Evolutionary conservation across 2,329 filamentous ascomycete species (phyloP), one percentile per base, ranked within the genome.

Genomic region (Fusarium decemcellulare): DNA sequence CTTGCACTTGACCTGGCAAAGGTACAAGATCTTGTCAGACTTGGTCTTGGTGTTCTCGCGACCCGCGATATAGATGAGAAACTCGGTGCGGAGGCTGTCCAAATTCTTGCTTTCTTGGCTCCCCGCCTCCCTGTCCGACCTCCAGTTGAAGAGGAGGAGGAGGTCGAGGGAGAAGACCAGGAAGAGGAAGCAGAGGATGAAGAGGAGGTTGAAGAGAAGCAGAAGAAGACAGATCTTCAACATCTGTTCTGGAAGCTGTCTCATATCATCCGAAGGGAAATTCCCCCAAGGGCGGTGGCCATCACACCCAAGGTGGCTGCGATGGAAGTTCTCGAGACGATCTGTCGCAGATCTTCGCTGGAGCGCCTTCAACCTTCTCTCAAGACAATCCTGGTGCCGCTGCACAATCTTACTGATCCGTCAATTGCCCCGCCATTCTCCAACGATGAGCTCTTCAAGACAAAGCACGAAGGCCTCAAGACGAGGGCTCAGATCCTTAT

Each of bases 361-460:
- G 81, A 86, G 3, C 83, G 88, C 4, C 84, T 95, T 9, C 77
- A 83, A 2, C 86, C 89, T 0, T 91, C 90, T 1, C 84, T 97
- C 16, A 87, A 90, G 68, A 84, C 84, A 1, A 81, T 90, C 34
- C 82, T 90, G 42, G 81, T 84, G 12, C 87, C 88, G 0, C 86
- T 98, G 7, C 91, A 95, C 76, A 93, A 96, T 76, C 84, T 99
- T 39, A 97, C 94, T 0, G 94, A 98, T 77, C 86, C 92, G 2
- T 88, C 88, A 2, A 94, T 95, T 52, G 88, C 92, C 0, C 82
- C 87, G 14, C 93, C 93, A 0, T 90, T 90, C 68, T 92, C 91
- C 27, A 88, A 88, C 7, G 92, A 95, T 73, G 88, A 91, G 60
- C 77, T 82, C 1, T 95, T 95, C 83, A 89, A 87, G 70, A 84